phyloP scores from a whole-genome alignment of 495 filamentous ascomycete genomes.

The Podospora anserina region DNA sequence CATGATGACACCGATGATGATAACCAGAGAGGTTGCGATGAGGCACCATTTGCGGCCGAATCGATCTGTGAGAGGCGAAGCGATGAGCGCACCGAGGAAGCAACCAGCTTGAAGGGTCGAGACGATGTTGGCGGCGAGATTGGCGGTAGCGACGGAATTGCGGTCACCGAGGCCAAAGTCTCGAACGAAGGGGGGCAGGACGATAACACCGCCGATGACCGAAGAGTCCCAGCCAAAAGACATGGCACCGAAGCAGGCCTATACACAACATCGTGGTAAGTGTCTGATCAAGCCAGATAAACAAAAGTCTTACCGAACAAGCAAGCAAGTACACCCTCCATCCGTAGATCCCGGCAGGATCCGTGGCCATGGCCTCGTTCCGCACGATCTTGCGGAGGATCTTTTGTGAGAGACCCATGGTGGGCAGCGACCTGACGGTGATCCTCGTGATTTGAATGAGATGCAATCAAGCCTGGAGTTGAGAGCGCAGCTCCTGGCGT shows the following conservation, averaged over 20 bases:
- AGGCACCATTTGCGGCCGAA: conserved; percentile 55
- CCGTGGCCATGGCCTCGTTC: conserved; percentile 74
- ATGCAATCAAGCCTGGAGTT: neutral
- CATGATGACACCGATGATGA: conserved; percentile 53
- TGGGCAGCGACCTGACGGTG: conserved; percentile 17
- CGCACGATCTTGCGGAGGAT: conserved; percentile 64
- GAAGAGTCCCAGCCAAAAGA: conserved; percentile 65
- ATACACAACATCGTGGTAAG: conserved; percentile 1
- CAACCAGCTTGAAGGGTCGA: conserved; percentile 56
- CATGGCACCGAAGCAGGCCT: conserved; percentile 77
- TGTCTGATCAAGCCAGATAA: conserved; percentile 7
- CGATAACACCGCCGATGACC: conserved; percentile 64
- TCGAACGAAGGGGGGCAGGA: conserved; percentile 47
- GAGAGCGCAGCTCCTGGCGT: neutral
- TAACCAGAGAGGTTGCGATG: conserved; percentile 54
- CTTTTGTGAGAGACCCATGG: conserved; percentile 26
- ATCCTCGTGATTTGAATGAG: neutral
- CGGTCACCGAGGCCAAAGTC: conserved; percentile 34
- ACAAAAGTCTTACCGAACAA: conserved; percentile 54
- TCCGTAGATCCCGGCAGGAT: conserved; percentile 74
- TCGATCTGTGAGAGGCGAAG: conserved; percentile 37
- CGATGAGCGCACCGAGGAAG: conserved; percentile 44
- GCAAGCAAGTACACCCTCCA: conserved; percentile 71
- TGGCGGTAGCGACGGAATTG: conserved; percentile 31
- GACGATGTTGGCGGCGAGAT: conserved; percentile 48